Base-by-base conservation (phyloP, 2,329 filamentous ascomycete species). In the Cryphonectria japonica region DNA sequence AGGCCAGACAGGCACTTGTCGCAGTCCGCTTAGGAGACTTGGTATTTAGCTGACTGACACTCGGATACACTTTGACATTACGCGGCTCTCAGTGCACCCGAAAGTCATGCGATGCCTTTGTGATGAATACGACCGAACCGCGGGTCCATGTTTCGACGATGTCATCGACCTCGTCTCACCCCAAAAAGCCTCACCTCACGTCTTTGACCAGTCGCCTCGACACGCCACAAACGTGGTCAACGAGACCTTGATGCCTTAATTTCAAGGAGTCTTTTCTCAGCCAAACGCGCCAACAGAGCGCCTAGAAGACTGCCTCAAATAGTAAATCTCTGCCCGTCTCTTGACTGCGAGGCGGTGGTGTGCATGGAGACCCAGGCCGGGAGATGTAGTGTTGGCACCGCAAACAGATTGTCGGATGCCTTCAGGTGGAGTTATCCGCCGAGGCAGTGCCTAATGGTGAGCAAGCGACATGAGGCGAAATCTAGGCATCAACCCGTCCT, bases 181-280 rank as follows among this genome's bases (percentile, higher is more conserved):
- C 34, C 43, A n/a, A 54, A 11, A 39, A 57, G 43, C 60, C 67
- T 60, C 67, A 59, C 16, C 46, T 60, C 43, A 59, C 16, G 34
- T 60, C 43, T 14, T 34, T 22, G 29, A 26, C 43, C 60, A 69
- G 60, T 43, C 9, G 37, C 59, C 13, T 22, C n/a, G 34, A 2
- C 50, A 46, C 39, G 50, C 43, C 3, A 66, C 63, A 3, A 26
- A 26, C 43, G 63, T 54, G 5, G 34, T 52, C 43, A 50, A 37
- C 29, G 43, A 66, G 63, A 22, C 63, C 22, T 26, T 64, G 62
- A 39, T 22, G 62, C 13, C 62, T 64, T 6, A 6, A 2, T 65
- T 34, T 26, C 26, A 41, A 2, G 39, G 46, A 16, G 62, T 11
- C 7, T 52, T 65, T 52, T 65, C 32, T 29, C 6, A 1, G 29